A percentile compares a stretch with the other conserved stretches of the same genome.
Conservation (phyloP, 2,329 filamentous ascomycete genomes). For the Pseudogymnoascus verrucosus region DNA sequence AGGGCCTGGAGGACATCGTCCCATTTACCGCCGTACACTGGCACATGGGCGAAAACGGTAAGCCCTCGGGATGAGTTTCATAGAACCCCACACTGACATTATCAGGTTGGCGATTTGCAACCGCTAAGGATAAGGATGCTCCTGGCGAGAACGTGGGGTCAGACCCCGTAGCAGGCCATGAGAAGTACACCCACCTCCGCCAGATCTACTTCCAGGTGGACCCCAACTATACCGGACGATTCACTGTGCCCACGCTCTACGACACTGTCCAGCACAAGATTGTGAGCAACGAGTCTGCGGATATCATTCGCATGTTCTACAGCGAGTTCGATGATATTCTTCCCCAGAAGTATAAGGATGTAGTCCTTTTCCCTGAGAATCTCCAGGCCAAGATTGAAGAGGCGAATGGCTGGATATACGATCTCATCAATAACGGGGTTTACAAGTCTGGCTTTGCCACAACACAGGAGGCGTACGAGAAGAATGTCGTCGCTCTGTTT, state of each 20-base stretch:
- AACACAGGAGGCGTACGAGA: constrained; percentile 73
- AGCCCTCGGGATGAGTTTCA: background rate
- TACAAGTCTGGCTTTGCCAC: constrained; percentile 79
- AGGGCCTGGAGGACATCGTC: constrained; percentile 83
- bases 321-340: constrained; percentile 68
- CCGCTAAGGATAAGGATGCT: constrained; percentile 46
- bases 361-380: constrained; percentile 60
- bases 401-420: constrained; percentile 74
- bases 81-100: background rate
- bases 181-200: constrained; percentile 41
- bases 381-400: constrained; percentile 63
- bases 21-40: constrained; percentile 32
- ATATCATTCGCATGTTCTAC: constrained; percentile 81
- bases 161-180: constrained; percentile 51
- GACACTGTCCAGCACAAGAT: constrained; percentile 58
- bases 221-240: constrained; percentile 57
- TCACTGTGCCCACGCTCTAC: constrained; percentile 62
- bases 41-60: constrained; percentile 61
- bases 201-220: constrained; percentile 61
- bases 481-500: constrained; percentile 64
- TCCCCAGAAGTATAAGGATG: constrained; percentile 46
- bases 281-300: constrained; percentile 75
- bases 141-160: constrained; percentile 57
- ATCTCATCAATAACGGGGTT: constrained; percentile 62
- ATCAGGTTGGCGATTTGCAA: constrained; percentile 56